Evolutionary conservation across 2,329 filamentous ascomycete species (phyloP), one percentile per base, ranked within the genome.

Genomic region (Chrysosphaeria jannelii): DNA sequence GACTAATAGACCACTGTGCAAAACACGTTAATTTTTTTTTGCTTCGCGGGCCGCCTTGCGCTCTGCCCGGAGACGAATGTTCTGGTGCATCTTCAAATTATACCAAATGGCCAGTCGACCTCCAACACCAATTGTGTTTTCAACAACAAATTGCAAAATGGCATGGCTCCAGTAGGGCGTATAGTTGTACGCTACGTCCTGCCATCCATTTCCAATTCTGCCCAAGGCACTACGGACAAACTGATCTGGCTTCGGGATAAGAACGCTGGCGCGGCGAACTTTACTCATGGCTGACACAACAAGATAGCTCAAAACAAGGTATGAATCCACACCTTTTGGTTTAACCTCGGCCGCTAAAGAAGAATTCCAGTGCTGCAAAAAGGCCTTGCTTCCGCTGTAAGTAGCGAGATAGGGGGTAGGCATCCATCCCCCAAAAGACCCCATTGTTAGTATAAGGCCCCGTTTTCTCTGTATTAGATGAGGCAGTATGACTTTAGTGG

Each of bases 201-300:
- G 74, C 34, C 71, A 74, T 23, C 70, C 64, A 29, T 75, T 72
- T 22, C 81, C 81, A 36, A 97, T 57, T 53, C 85, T 90, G 31
- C 57, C 49, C 28, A 97, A 50, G 0, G 70, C 62, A 5, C 72
- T 52, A 35, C 58, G 61, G 27, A 97, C 85, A 42, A 93, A 93
- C 25, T 56, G 50, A 41, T 67, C 69, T 9, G 81, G 71, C 28
- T 57, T 76, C 7, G 85, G 85, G 21, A 93, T 70, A 27, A 78
- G 50, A 21, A 66, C 45, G 31, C 61, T 81, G 0, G 76, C 51
- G 27, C 67, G 69, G 36, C 75, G 69, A 35, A 97, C 64, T 57
- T 97, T 97, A 47, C 71, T 81, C 85, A 97, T 97, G 38, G 81
- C 76, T 1, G 75, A 81, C 4, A 78, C 89, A 36, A 97, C 74